Conservation (phyloP, 768 basidiomycete species). For the Cyathus striatus region DNA sequence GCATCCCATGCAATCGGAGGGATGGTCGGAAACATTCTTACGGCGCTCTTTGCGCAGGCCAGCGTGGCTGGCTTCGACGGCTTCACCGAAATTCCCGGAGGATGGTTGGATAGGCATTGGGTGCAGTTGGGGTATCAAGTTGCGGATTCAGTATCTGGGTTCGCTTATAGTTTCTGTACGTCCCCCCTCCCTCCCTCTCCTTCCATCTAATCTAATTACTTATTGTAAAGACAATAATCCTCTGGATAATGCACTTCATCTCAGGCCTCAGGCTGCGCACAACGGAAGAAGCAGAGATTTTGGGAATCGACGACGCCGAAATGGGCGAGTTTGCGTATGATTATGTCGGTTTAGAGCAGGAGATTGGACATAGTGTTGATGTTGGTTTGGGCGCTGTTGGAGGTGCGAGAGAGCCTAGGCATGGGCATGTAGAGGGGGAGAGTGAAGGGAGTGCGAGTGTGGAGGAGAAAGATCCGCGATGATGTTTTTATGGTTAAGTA, state of each 20-base stretch:
- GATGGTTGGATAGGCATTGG: constrained; percentile 83
- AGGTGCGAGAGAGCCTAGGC: constrained; percentile 22
- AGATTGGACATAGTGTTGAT: constrained; percentile 35
- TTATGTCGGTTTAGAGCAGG: constrained; percentile 73
- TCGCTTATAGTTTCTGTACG: constrained; percentile 70
- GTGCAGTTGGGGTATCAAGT: constrained; percentile 84
- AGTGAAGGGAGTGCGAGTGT: background rate
- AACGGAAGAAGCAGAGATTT: constrained; percentile 58
- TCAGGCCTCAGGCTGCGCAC: constrained; percentile 74
- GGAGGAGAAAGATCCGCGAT: background rate
- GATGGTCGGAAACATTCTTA: constrained; percentile 76
- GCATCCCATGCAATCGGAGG: constrained; percentile 81
- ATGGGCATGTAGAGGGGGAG: constrained; percentile 6
- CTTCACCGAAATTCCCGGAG: constrained; percentile 57
- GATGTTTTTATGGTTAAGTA: too few species aligned
- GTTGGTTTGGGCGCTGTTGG: constrained; percentile 11
- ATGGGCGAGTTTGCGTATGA: constrained; percentile 90
- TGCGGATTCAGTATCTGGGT: constrained; percentile 63
- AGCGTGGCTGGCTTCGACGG: constrained; percentile 82
- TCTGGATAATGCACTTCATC: constrained; percentile 85
- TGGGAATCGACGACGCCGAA: constrained; percentile 88
- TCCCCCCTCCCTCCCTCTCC: constrained; percentile 33
- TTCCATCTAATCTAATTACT: background rate
- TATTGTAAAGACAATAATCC: constrained; percentile 58
- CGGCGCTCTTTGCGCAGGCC: constrained; percentile 82